Base-by-base conservation (phyloP, 345 rosid species). In the Lumnitzera littorea region DNA sequence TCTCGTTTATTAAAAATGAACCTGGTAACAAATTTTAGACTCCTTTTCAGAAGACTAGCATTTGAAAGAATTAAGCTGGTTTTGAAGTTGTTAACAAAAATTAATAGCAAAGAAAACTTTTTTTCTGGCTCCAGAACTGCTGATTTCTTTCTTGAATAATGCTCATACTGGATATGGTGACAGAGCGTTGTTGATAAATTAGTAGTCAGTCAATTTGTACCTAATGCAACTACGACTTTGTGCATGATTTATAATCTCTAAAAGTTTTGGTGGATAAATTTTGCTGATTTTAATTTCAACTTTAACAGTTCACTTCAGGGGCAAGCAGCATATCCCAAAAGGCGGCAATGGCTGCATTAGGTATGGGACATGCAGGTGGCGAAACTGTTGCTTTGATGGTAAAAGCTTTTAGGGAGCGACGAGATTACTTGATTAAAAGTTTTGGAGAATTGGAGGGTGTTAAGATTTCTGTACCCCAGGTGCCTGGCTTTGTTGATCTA, bases 281-380 rank as follows among this genome's bases (percentile, higher is more conserved):
- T 53, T 23, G 9, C 17, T 53, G 0, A 20, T 1, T 17, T 24
- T 13, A 17, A 6, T 23, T 24, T 20, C 20, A 46, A 48, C 56
- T 12, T 15, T 50, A 4, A 50, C 73, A 94, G 99, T 70, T 70
- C 58, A 84, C 87, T 72, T 91, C 97, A 43, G 97, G 99, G 65
- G 99, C 97, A 27, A 82, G 97, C 74, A 91, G 91, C 66, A 81
- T 88, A 61, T 64, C 99, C 58, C 97, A 95, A 51, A 91, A 81
- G 66, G 99, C 99, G 25, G 99, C 74, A 70, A 80, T 88, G 69
- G 97, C 96, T 53, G 92, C 96, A 31, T 73, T 95, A 63, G 97
- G 89, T 25, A 57, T 95, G 66, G 99, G 99, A n/a, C 82, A 88
- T 70, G 96, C 92, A 9, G 99, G 99, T 16, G 95, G 99, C 14